Conservation (phyloP, 352 stramenopile species). For the Globisporangium cylindrosporum region DNA sequence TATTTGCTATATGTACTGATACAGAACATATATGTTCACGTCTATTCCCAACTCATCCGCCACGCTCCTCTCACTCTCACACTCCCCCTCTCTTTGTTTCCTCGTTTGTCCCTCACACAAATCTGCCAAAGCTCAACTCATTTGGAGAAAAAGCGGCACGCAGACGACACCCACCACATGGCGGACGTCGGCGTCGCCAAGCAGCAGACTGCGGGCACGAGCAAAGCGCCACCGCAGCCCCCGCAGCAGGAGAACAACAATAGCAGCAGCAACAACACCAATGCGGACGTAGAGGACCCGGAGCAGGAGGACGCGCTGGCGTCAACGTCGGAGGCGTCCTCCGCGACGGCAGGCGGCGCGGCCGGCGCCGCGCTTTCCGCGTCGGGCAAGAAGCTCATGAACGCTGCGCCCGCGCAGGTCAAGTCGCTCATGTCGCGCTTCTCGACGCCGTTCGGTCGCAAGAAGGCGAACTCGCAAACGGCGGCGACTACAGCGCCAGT, state of each 20-base stretch:
- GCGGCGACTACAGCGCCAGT: neutral
- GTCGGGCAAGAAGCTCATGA: conserved; percentile 22
- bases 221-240: neutral
- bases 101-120: neutral
- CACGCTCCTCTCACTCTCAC: too few species aligned
- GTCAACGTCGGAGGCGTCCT: neutral
- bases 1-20: too few species aligned
- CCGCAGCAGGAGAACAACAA: neutral
- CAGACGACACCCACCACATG: neutral
- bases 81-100: neutral
- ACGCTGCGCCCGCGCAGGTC: conserved; percentile 16
- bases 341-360: neutral
- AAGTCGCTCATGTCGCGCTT: conserved; percentile 24
- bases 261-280: conserved; percentile 17
- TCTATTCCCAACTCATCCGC: too few species aligned
- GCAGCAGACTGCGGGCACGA: neutral
- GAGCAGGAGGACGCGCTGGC: conserved; percentile 20
- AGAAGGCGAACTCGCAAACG: conserved; percentile 9
- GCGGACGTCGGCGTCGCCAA: neutral
- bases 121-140: neutral
- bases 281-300: conserved; percentile 18
- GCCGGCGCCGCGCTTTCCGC: conserved; percentile 3
- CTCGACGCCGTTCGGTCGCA: conserved; percentile 18
- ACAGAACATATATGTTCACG: too few species aligned
- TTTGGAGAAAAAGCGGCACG: neutral